These are phyloP conservation scores for Fagopyrum tataricum DNA, from an alignment of 148 eudicot genomes.

Conservation along the genomic window DNA sequence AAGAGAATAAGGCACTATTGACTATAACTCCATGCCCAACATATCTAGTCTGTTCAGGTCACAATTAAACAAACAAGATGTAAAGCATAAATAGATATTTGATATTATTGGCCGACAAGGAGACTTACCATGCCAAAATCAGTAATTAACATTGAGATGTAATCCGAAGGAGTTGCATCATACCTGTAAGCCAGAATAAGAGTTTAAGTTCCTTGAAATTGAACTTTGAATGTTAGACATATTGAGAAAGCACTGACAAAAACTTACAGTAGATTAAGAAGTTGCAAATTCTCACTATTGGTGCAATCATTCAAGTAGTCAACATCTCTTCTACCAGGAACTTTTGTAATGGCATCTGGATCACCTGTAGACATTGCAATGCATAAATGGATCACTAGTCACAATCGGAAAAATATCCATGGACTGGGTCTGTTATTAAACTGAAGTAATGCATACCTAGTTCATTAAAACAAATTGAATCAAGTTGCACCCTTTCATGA, in stretches of 20 bases:
- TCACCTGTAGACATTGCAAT: constrained; percentile 43
- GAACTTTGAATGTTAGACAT: background rate
- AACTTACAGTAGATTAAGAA: constrained; percentile 77
- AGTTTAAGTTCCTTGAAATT: constrained; percentile 1
- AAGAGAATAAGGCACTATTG: background rate
- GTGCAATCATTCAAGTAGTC: constrained; percentile 62
- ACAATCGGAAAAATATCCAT: background rate
- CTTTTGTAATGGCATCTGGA: constrained; percentile 70
- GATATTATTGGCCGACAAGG: background rate
- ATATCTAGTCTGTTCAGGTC: background rate
- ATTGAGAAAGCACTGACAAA: background rate
- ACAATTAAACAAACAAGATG: background rate
- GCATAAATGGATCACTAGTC: background rate
- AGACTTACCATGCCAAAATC: constrained; percentile 94
- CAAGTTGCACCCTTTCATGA: constrained; percentile 96
- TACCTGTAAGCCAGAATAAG: constrained; percentile 38
- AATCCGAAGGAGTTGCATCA: constrained; percentile 92
- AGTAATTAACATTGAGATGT: constrained; percentile 89
- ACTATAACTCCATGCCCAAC: background rate
- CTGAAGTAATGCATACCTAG: constrained; percentile 52
- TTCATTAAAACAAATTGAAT: constrained; percentile 96
- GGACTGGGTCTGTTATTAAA: background rate
- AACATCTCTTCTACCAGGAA: constrained; percentile 67
- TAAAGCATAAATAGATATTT: background rate
- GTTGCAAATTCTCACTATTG: constrained; percentile 63